Evolutionary conservation across 768 basidiomycete genomes (phyloP), one percentile per base, ranked within the genome.

Genomic region (Lyophyllum shimeji): DNA sequence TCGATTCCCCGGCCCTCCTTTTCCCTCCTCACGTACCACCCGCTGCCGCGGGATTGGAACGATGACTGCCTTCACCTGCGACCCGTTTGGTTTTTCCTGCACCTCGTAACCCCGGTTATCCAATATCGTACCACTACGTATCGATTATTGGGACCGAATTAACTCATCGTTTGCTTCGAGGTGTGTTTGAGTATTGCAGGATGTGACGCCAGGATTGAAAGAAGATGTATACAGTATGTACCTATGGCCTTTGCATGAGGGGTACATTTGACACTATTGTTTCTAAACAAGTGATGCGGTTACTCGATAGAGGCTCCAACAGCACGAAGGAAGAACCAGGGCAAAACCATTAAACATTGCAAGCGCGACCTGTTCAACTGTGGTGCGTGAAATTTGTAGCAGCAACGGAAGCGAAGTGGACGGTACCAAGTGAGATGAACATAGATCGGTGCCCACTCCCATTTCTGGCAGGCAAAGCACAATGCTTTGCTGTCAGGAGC

Each of bases 31-130:
- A 34, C 18, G 29, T 42, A 29, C 42, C 39, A 5, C n/a, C 39
- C 18, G 55, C 29, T 48, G 46, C 40, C 46, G 51, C 34, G 52
- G 56, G 47, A 44, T 18, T 25, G 51, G 57, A 50, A 58, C 33
- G 17, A 44, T 44, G 21, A 44, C 11, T 12, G 7, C 43, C 8
- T 21, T 42, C 12, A 20, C 7, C 40, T 21, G 20, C 7, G 11
- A 42, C 18, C 43, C 2, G 1, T 24, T 24, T 21, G 15, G 15
- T 15, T 40, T 15, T 40, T 7, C 39, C 39, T 40, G 39, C 39
- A 40, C n/a, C 17, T 18, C 39, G 18, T 40, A 40, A 29, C 9
- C 18, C n/a, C 39, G 3, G 18, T 11, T 40, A 40, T 40, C 9
- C 39, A 40, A 9, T 40, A 40, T 40, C 34, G 9, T 8, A 17